Conservation (phyloP, 331 rosid species). For the Rhamnella rubrinervis region DNA sequence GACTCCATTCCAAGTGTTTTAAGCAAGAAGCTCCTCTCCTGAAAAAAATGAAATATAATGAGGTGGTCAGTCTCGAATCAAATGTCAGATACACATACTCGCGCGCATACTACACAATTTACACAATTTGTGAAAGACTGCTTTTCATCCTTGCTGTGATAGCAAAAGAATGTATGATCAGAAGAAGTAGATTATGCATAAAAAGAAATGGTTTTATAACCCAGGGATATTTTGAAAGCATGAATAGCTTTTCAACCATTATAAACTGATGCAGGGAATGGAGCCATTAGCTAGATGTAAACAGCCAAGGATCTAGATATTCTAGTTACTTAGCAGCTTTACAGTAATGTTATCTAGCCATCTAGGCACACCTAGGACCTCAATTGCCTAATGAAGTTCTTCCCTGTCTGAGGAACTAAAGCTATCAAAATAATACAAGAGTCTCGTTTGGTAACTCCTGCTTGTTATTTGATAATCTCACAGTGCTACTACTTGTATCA, state of each 20-base stretch:
- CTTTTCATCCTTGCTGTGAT: neutral
- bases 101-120: neutral
- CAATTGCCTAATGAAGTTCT: neutral
- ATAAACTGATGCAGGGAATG: too few species aligned
- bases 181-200: neutral
- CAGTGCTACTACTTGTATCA: neutral
- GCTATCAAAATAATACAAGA: too few species aligned
- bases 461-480: neutral
- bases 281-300: too few species aligned
- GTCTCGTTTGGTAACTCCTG: neutral
- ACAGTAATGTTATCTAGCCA: too few species aligned
- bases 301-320: too few species aligned
- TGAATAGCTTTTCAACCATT: neutral
- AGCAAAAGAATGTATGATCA: neutral
- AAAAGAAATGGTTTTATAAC: neutral
- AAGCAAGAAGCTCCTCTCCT: slow-evolving; percentile 96
- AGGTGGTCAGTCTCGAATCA: slow-evolving; percentile 24
- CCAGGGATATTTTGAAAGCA: neutral
- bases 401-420: neutral
- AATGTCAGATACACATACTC: slow-evolving; percentile 1
- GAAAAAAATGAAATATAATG: slow-evolving; percentile 36
- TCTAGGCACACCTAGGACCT: too few species aligned
- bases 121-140: neutral
- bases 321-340: too few species aligned
- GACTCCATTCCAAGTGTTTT: slow-evolving; percentile 95